Percentiles rank a stretch among this genome's conserved stretches.
Conservation (phyloP, 2,329 filamentous ascomycete genomes). For the Ophiocordyceps camponoti-leonardi region DNA sequence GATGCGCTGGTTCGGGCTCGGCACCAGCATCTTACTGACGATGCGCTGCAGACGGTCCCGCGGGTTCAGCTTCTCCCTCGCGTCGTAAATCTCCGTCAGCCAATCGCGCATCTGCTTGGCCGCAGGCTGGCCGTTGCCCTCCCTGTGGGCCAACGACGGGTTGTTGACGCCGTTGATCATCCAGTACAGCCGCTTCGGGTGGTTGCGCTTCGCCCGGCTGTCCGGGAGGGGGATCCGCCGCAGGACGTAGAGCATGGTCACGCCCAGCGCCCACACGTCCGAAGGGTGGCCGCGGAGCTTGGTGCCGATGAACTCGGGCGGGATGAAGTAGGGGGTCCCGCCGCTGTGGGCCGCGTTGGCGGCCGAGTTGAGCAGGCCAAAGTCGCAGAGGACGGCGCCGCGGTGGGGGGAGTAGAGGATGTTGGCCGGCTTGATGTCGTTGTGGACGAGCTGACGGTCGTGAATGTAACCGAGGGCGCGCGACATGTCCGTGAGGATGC, state of each 20-base stretch:
- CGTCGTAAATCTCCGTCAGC: slow-evolving; percentile 34
- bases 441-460: slow-evolving; percentile 34
- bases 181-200: slow-evolving; percentile 37
- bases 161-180: slow-evolving; percentile 38
- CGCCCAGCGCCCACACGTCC: slow-evolving; percentile 42
- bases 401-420: slow-evolving; percentile 41
- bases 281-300: slow-evolving; percentile 35
- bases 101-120: slow-evolving; percentile 37
- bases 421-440: slow-evolving; percentile 46
- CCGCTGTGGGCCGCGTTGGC: slow-evolving; percentile 29
- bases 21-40: slow-evolving; percentile 34
- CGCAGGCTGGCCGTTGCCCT: slow-evolving; percentile 22
- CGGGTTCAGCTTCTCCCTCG: slow-evolving; percentile 25
- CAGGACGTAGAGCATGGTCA: slow-evolving; percentile 43
- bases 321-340: slow-evolving; percentile 32
- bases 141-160: slow-evolving; percentile 12
- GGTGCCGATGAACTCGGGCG: slow-evolving; percentile 33
- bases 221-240: slow-evolving; percentile 39
- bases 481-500: slow-evolving; percentile 36
- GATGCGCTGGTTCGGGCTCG: slow-evolving; percentile 32
- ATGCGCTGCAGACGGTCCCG: slow-evolving; percentile 32
- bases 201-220: slow-evolving; percentile 26
- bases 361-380: slow-evolving; percentile 34
- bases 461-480: slow-evolving; percentile 40
- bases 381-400: slow-evolving; percentile 43